phyloP scores from a whole-genome alignment of 2,329 filamentous ascomycete species.

The Fulvia fulva region DNA sequence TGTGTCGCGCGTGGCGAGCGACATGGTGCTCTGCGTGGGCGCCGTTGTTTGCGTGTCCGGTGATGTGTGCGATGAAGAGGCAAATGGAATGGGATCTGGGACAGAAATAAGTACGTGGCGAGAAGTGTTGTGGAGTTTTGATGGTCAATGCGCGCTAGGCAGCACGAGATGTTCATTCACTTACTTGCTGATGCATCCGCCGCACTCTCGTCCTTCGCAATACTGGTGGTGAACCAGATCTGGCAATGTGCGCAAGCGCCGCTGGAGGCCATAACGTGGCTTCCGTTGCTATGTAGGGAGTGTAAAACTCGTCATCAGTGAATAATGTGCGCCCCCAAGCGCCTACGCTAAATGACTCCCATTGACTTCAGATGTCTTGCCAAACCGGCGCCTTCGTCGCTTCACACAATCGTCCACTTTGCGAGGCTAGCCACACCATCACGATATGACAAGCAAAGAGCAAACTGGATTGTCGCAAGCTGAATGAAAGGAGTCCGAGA shows the following conservation, averaged over 20 bases:
- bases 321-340: neutral
- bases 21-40: neutral
- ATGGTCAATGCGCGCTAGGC: neutral
- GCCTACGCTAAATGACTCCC: neutral
- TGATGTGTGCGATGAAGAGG: neutral
- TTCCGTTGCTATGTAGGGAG: neutral
- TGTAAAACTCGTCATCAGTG: too few relatives aligned
- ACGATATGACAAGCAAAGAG: conserved; percentile 47
- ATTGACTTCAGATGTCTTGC: conserved; percentile 12
- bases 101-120: neutral
- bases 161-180: neutral
- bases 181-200: neutral
- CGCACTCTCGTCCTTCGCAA: neutral
- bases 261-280: too few relatives aligned
- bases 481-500: conserved; percentile 38
- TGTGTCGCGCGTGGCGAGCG: neutral
- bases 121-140: neutral
- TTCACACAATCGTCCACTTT: conserved; percentile 17
- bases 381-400: conserved; percentile 16
- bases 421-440: conserved; percentile 38
- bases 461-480: conserved; percentile 37
- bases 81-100: neutral
- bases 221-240: neutral
- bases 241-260: neutral
- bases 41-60: neutral